Percentiles rank a stretch among this genome's conserved stretches.
These are phyloP conservation scores for Phialophora verrucosa DNA, from an alignment of 2,329 filamentous ascomycete genomes.

Conservation along the genomic window DNA sequence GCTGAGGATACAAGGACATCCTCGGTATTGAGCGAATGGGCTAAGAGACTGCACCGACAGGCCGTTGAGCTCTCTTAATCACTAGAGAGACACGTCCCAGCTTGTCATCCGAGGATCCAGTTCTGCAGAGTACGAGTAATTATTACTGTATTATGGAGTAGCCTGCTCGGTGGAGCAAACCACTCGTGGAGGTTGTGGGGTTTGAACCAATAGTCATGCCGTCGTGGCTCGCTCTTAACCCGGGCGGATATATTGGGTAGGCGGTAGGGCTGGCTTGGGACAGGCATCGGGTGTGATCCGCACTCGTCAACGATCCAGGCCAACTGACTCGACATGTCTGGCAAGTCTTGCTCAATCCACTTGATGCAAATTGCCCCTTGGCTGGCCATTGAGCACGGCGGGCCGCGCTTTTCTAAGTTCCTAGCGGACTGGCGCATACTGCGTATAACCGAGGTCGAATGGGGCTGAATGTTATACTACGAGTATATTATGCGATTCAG, in stretches of 20 bases:
- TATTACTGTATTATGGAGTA: background rate
- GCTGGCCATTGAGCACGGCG: background rate
- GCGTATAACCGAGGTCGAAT: conserved; percentile 6
- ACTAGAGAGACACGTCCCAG: background rate
- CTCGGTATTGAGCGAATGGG: background rate
- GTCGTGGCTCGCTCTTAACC: background rate
- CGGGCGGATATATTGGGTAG: background rate
- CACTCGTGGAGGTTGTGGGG: background rate
- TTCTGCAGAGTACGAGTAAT: background rate
- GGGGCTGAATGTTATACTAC: background rate
- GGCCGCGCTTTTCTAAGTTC: background rate
- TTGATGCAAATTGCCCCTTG: background rate
- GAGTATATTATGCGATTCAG: background rate
- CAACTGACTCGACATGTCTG: background rate
- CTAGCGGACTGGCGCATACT: background rate
- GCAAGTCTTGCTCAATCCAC: background rate
- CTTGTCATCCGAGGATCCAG: background rate
- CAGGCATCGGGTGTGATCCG: background rate
- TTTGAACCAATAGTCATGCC: background rate
- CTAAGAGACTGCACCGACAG: background rate
- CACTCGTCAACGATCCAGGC: background rate
- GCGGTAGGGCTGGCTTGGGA: background rate
- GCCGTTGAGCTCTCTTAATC: too few species aligned
- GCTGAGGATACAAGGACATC: background rate
- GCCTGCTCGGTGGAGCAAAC: too few species aligned